phyloP scores from a whole-genome alignment of 2,329 filamentous ascomycete species.

The Cercospora zeae-maydis region DNA sequence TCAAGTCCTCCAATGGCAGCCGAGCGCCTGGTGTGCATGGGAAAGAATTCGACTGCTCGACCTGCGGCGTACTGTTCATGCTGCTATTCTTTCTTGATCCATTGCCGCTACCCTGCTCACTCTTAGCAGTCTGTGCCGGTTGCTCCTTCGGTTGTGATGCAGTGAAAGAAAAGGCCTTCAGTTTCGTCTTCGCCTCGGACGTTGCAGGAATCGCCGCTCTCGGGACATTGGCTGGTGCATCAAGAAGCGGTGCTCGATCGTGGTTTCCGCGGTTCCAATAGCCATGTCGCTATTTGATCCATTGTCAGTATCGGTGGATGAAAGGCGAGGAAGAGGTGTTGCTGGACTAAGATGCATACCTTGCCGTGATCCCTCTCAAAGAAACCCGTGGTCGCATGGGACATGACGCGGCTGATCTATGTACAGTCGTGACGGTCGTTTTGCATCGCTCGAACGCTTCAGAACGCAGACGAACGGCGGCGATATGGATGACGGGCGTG shows the following conservation, averaged over 20 bases:
- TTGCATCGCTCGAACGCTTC: conserved; percentile 1
- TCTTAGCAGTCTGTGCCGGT: conserved; percentile 37
- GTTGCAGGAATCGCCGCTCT: conserved; percentile 49
- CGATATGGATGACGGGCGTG: not conserved
- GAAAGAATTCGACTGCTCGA: conserved; percentile 36
- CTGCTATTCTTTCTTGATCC: conserved; percentile 1
- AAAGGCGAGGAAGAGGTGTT: not conserved
- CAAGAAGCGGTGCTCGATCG: conserved; percentile 21
- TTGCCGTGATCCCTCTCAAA: not conserved
- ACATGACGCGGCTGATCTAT: not conserved
- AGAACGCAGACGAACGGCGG: not conserved
- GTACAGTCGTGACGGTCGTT: not conserved
- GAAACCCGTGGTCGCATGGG: not conserved
- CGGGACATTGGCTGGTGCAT: conserved; percentile 27
- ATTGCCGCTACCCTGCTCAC: not conserved
- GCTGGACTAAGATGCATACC: not conserved
- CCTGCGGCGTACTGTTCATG: conserved; percentile 22
- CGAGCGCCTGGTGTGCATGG: conserved; percentile 59
- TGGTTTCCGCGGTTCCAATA: conserved; percentile 27
- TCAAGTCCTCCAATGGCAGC: conserved; percentile 58
- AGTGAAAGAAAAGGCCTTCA: conserved; percentile 53
- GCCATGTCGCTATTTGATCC: conserved; percentile 21
- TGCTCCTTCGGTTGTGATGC: conserved; percentile 33
- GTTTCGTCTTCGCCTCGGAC: conserved; percentile 52
- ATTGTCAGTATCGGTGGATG: not conserved